phyloP scores from a whole-genome alignment of 202 grass and related monocot species.

The Carex arenaria region DNA sequence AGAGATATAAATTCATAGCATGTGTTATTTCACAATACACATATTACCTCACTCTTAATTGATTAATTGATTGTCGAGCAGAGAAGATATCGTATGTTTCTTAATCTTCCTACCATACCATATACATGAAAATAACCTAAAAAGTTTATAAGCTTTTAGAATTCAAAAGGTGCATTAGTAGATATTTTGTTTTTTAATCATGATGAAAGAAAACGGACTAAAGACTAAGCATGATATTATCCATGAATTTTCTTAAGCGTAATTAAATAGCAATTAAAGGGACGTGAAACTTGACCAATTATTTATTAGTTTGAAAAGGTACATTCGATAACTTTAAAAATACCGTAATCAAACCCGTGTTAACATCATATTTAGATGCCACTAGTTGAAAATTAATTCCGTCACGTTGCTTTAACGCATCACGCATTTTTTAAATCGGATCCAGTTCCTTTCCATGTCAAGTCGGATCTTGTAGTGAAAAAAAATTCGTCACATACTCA shows the following conservation, averaged over 20 bases:
- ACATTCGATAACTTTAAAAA: constrained; percentile 10
- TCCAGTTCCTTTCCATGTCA: not conserved
- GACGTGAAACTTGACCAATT: not conserved
- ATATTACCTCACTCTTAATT: too few relatives aligned
- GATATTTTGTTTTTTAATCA: not conserved
- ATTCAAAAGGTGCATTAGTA: not conserved
- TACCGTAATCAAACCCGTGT: not conserved
- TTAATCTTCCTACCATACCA: not conserved
- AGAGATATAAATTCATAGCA: too few relatives aligned
- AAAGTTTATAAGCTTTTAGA: not conserved
- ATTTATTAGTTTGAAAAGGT: not conserved
- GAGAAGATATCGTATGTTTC: constrained; percentile 5
- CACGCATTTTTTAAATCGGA: not conserved
- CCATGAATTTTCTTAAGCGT: not conserved
- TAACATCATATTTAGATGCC: not conserved
- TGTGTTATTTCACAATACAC: too few relatives aligned
- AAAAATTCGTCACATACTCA: not conserved
- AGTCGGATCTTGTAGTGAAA: not conserved
- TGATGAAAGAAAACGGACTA: not conserved
- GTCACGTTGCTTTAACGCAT: not conserved
- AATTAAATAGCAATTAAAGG: not conserved
- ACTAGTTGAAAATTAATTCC: not conserved
- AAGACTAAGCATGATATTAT: not conserved
- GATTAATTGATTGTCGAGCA: not conserved
- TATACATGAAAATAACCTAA: not conserved